Base-by-base conservation (phyloP, 228 moss, liverwort and hornwort species). In the Sphagnum fallax region DNA sequence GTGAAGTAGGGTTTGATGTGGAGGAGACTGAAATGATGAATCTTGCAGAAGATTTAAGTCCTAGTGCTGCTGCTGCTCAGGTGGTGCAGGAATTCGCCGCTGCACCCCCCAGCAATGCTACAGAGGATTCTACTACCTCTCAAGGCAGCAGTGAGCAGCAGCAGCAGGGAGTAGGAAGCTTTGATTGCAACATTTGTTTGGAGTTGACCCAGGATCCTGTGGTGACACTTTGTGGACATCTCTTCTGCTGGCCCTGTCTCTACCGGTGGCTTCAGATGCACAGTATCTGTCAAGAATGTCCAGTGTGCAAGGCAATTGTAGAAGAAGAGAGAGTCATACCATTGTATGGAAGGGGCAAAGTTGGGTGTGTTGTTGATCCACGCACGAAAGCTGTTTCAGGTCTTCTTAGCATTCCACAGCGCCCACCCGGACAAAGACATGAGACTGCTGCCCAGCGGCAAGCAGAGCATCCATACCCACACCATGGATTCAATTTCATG, bases 261-360 rank as follows among this genome's bases (percentile, higher is more conserved):
- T 98, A 98, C 73, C 98, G 94, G 63, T 98, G 98, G 98, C 81
- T 98, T 50, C 98, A 98, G 83, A 83, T 98, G 83, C 98, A 98
- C 72, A 94, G 94, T 52, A 94, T 94, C 18, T 87, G 90, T 72
- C 98, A 98, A 73, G 98, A 98, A 73, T 98, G 98, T 64, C 98
- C 98, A 0, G 98, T 98, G 7, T 98, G 98, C 70, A 98, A 98
- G 64, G 98, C 94, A 6, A 92, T 92, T 67, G 94, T 98, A 48
- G 98, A 98, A 69, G 98, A 98, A 79, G 98, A 94, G 84, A 98
- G 94, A 73, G 98, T 98, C 1, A 94, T 98, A 7, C 98, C 98
- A 0, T 78, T 98, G 14, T 98, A 98, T 69, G 98, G 98, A 61
- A 79, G 94, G 47, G 94, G 98, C 4, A 98, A 98, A 75, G 92